Conservation (phyloP, 2,329 filamentous ascomycete genomes). For the Ophiostoma ips region DNA sequence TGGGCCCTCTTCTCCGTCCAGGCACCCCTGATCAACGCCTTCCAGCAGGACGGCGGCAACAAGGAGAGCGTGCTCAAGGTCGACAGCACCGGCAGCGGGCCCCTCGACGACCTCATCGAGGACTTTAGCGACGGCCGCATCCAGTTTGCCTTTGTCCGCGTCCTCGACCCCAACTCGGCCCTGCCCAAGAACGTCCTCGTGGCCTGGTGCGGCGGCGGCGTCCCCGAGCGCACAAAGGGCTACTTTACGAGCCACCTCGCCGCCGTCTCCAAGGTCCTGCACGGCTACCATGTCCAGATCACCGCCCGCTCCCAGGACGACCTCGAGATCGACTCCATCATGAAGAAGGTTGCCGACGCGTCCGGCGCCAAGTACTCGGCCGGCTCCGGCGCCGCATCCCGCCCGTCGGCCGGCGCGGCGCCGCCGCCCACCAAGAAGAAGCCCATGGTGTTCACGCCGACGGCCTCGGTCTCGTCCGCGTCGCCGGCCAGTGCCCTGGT, state of each 20-base stretch:
- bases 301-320: slow-evolving; percentile 86
- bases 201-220: slow-evolving; percentile 93
- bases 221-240: slow-evolving; percentile 95
- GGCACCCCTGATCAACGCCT: slow-evolving; percentile 81
- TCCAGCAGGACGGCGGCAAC: slow-evolving; percentile 64
- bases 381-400: slow-evolving; percentile 23
- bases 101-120: slow-evolving; percentile 77
- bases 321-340: slow-evolving; percentile 71
- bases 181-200: slow-evolving; percentile 89
- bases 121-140: slow-evolving; percentile 95
- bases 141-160: slow-evolving; percentile 92
- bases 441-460: slow-evolving; percentile 72
- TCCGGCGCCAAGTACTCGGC: slow-evolving; percentile 89
- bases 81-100: slow-evolving; percentile 75
- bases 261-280: slow-evolving; percentile 79
- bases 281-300: slow-evolving; percentile 96
- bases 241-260: slow-evolving; percentile 94
- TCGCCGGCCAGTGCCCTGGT: slow-evolving; percentile 50
- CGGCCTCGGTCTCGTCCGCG: slow-evolving; percentile 30
- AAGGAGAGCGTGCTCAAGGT: slow-evolving; percentile 97
- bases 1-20: slow-evolving; percentile 94
- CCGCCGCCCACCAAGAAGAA: slow-evolving; percentile 73
- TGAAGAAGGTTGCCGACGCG: slow-evolving; percentile 87
- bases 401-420: slow-evolving; percentile 21
- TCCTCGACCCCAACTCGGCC: slow-evolving; percentile 83